Percentiles rank a stretch among this genome's conserved stretches.
These are phyloP conservation scores for Colletotrichum sp. DNA, from an alignment of 2,329 filamentous ascomycete species.

Conservation along the genomic window DNA sequence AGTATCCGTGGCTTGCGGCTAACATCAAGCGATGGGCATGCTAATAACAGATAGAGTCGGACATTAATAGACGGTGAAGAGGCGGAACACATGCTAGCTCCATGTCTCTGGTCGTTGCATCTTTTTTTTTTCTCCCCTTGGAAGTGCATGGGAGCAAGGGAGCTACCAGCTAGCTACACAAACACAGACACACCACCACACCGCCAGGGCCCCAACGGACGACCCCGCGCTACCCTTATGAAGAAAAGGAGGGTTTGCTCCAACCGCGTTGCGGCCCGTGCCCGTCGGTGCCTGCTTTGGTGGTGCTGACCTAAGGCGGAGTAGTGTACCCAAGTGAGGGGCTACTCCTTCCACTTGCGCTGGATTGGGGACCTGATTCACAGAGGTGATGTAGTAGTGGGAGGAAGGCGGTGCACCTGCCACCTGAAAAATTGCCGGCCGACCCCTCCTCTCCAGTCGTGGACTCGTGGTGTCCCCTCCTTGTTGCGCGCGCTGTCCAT, in stretches of 20 bases:
- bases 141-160: background rate
- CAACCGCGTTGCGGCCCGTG: background rate
- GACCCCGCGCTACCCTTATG: slow-evolving; percentile 7
- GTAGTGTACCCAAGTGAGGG: background rate
- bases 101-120: background rate
- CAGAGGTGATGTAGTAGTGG: background rate
- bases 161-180: background rate
- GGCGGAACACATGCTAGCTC: background rate
- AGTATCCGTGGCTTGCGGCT: background rate
- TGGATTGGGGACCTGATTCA: background rate
- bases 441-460: background rate
- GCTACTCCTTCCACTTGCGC: background rate
- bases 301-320: background rate
- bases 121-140: background rate
- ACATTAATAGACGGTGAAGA: background rate
- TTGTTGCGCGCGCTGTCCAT: background rate
- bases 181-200: background rate
- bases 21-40: background rate
- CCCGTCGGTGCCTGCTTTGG: background rate
- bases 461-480: background rate
- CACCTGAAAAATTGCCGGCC: slow-evolving; percentile 6
- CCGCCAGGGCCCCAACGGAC: slow-evolving; percentile 1
- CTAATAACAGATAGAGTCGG: background rate
- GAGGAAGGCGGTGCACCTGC: background rate
- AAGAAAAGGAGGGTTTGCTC: background rate